Base-by-base conservation (phyloP, 345 rosid genomes). In the Eutrema japonicum region DNA sequence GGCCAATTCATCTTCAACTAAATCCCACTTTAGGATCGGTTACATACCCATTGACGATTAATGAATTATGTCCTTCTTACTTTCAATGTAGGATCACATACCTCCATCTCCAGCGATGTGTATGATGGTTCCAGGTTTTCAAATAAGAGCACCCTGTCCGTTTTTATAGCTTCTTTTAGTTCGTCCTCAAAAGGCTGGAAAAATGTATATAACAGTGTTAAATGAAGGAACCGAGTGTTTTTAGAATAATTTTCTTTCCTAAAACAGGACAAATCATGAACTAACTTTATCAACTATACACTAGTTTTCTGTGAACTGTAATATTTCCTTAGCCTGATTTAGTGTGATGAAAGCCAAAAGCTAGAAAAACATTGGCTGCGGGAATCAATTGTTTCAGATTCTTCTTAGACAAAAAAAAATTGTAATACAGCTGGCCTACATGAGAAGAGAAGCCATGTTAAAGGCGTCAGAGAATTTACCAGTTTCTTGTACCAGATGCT, bases 101-200 rank as follows among this genome's bases (percentile, higher is more conserved):
- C 90, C 89, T 86, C 85, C 40, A 88, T 81, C 70, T 88, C 89
- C 48, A 71, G 58, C 45, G 89, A 88, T 43, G 86, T 70, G 74
- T 27, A 78, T 40, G 86, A 82, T 45, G 88, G 86, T 67, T 86
- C 87, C 75, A 86, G 78, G 73, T 88, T 86, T 38, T 82, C 86
- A 48, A 85, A 66, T 50, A 68, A 78, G 64, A 85, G 68, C 76
- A 85, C 50, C 40, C 72, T 74, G 55, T 78, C 81, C 53, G 9
- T 53, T 58, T 71, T 51, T 14, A 72, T 52, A 74, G 87, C 90
- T 46, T 6, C 61, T 65, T 64, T 68, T 58, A 86, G 71, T 68
- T 69, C 77, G 36, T 81, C 79, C 71, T 77, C 80, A 82, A 84
- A 86, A 70, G 84, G 77, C 93, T 87, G 79, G 71, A 22, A 40